Evolutionary conservation across 371 early-diverging fungal species (phyloP), one percentile per base, ranked within the genome.

Genomic region (Mucor plumbeus): DNA sequence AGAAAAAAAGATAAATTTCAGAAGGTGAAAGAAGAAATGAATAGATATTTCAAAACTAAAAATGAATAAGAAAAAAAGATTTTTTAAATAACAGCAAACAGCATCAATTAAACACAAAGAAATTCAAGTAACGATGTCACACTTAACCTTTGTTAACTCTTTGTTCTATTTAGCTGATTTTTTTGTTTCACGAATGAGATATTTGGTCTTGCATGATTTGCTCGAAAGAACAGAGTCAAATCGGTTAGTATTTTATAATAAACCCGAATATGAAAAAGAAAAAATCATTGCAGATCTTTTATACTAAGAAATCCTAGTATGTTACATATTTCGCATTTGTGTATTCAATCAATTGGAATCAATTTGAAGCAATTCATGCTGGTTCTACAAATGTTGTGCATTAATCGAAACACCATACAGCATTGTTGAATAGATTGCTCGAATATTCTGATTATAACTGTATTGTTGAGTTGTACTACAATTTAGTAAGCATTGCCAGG

Each of bases 91-190:
- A n/a, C 55, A 35, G 55, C 55, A 54, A 54, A 55, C 33, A 34
- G 35, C 35, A 15, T 34, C 33, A 55, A n/a, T n/a, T 33, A 58
- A 58, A 43, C 31, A 34, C 6, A 47, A 61, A 47, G 34, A 47
- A 44, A 40, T 61, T 50, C 15, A 62, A 62, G 62, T 50, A 34
- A 50, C 62, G 62, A 62, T 62, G 62, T 62, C 61, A 44, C 61
- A 61, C 60, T 44, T 40, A 19, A 8, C 43, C 60, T 13, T 43
- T 40, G 50, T 31, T 15, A 17, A 35, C 1, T 5, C 1, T 35
- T 55, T n/a, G 15, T 21, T 19, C 19, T 35, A 38, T 50, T 14
- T 61, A n/a, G 47, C 50, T 48, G 34, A 39, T 26, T 17, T 38
- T 26, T 17, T 38, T 44, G 62, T 62, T 62, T 62, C 53, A 50